Evolutionary conservation across 352 stramenopile genomes (phyloP).

Genomic region (Phytophthora litchii): DNA sequence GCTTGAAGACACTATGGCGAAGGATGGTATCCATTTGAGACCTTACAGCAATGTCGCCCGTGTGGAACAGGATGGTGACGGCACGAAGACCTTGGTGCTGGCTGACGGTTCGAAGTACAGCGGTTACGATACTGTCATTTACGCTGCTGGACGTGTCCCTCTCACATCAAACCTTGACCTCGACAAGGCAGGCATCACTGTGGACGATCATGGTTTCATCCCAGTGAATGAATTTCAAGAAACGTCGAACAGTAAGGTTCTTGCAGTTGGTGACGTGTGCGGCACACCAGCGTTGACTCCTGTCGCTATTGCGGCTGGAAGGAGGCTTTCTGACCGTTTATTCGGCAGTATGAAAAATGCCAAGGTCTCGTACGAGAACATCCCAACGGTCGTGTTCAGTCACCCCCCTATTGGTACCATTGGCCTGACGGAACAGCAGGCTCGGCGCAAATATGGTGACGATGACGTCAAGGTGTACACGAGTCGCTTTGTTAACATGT

Average conservation of each 20-base stretch:
- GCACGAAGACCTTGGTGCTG: slow-evolving; percentile 63
- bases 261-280: slow-evolving; percentile 80
- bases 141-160: slow-evolving; percentile 74
- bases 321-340: slow-evolving; percentile 84
- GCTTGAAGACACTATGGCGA: slow-evolving; percentile 61
- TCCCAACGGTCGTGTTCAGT: slow-evolving; percentile 96
- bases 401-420: slow-evolving; percentile 96
- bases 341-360: slow-evolving; percentile 74
- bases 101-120: slow-evolving; percentile 42
- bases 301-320: slow-evolving; percentile 86
- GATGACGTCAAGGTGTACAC: slow-evolving; percentile 94
- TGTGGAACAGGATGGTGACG: slow-evolving; percentile 47
- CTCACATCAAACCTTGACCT: slow-evolving; percentile 69
- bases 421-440: slow-evolving; percentile 92
- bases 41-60: slow-evolving; percentile 52
- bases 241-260: slow-evolving; percentile 84
- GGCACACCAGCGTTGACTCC: slow-evolving; percentile 78
- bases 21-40: slow-evolving; percentile 57
- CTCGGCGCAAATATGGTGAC: slow-evolving; percentile 86
- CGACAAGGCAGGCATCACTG: slow-evolving; percentile 66
- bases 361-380: slow-evolving; percentile 89
- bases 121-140: slow-evolving; percentile 88
- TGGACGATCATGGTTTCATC: slow-evolving; percentile 75
- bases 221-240: slow-evolving; percentile 90
- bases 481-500: slow-evolving; percentile 95